Conservation (phyloP, 202 grass and related monocot species). For the Cymbopogon flexuosus region DNA sequence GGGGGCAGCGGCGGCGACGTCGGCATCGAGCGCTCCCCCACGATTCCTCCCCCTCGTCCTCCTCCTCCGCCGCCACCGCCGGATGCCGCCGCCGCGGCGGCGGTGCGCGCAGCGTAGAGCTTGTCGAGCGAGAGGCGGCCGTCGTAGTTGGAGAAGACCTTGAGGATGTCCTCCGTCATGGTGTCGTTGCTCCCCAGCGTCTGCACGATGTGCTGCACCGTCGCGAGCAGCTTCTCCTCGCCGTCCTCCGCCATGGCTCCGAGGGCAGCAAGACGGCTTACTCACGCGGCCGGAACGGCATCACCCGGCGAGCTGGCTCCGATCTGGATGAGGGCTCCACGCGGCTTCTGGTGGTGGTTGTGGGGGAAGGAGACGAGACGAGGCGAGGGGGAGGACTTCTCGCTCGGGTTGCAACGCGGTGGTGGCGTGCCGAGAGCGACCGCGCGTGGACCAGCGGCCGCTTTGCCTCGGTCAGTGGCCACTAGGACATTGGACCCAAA, state of each 20-base stretch:
- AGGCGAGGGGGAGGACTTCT: not conserved
- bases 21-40: slow-evolving; percentile 42
- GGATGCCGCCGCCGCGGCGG: not conserved
- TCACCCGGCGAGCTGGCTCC: slow-evolving; percentile 9
- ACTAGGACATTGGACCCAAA: too few relatives aligned
- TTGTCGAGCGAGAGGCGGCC: slow-evolving; percentile 74
- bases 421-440: slow-evolving; percentile 29
- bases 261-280: not conserved
- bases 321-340: slow-evolving; percentile 39
- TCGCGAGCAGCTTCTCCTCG: slow-evolving; percentile 73
- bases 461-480: not conserved
- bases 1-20: slow-evolving; percentile 37
- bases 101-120: slow-evolving; percentile 53
- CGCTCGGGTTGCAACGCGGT: slow-evolving; percentile 13
- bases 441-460: slow-evolving; percentile 26
- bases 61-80: not conserved
- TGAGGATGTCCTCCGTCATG: slow-evolving; percentile 90
- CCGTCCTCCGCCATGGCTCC: slow-evolving; percentile 61
- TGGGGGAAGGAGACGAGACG: not conserved
- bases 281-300: not conserved
- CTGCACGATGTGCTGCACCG: slow-evolving; percentile 83
- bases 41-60: not conserved
- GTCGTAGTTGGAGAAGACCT: slow-evolving; percentile 86
- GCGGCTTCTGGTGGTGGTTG: slow-evolving; percentile 31
- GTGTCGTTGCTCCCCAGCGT: slow-evolving; percentile 73